Conservation (phyloP, 2,329 filamentous ascomycete species). For the Pleoardoris graminearum region DNA sequence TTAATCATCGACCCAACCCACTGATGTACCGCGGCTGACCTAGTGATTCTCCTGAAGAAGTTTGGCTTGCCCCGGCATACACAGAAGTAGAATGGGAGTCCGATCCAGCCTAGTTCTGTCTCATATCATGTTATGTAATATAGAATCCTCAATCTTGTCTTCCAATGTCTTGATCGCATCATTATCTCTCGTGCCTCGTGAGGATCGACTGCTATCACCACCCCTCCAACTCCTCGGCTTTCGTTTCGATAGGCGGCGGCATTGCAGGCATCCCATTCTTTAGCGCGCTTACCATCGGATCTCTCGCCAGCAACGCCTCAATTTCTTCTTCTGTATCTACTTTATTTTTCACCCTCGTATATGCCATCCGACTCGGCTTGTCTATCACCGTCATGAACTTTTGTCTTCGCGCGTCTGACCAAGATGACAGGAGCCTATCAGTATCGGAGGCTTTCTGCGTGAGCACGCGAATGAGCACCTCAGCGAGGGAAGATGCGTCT, state of each 20-base stretch:
- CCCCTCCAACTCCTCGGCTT: slow-evolving; percentile 28
- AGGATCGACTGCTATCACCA: too few relatives aligned
- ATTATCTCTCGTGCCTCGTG: too few relatives aligned
- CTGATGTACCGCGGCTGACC: too few relatives aligned
- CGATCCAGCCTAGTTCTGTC: too few relatives aligned
- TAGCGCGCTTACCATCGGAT: slow-evolving; percentile 36
- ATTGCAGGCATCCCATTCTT: slow-evolving; percentile 37
- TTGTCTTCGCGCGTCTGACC: slow-evolving; percentile 38
- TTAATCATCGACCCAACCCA: too few relatives aligned
- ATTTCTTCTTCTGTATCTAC: slow-evolving; percentile 34
- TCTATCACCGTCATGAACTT: slow-evolving; percentile 45
- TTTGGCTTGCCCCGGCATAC: too few relatives aligned
- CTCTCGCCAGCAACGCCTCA: slow-evolving; percentile 24
- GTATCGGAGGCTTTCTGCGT: slow-evolving; percentile 15
- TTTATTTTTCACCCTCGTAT: slow-evolving; percentile 29
- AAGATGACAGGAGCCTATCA: slow-evolving; percentile 38
- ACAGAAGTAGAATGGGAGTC: too few relatives aligned
- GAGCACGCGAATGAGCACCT: slow-evolving; percentile 33
- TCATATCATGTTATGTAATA: too few relatives aligned
- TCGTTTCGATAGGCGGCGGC: slow-evolving; percentile 34
- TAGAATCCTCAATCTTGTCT: too few relatives aligned
- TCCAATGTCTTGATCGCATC: too few relatives aligned
- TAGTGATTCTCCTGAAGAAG: too few relatives aligned
- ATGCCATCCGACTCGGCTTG: slow-evolving; percentile 34
- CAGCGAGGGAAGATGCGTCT: slow-evolving; percentile 37